These are phyloP conservation scores for Psophocarpus tetragonolobus DNA, from an alignment of 306 rosid species.

Conservation along the genomic window DNA sequence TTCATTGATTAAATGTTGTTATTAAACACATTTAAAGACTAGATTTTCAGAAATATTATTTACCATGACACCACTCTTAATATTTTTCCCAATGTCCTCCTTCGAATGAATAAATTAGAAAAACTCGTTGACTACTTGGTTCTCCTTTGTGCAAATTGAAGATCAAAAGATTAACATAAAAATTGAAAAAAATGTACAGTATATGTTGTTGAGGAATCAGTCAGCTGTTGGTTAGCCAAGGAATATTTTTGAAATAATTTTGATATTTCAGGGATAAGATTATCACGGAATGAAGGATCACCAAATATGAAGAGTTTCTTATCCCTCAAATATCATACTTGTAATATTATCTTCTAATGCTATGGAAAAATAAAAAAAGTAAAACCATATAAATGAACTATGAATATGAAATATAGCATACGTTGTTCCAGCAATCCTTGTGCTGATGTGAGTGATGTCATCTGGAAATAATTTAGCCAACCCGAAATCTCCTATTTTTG, in stretches of 20 bases:
- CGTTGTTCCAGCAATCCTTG: constrained; percentile 99
- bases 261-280: too few species aligned
- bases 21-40: too few species aligned
- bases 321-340: not conserved
- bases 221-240: not conserved
- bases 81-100: too few species aligned
- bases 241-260: not conserved
- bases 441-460: constrained; percentile 93
- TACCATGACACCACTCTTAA: too few species aligned
- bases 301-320: constrained; percentile 20
- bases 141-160: not conserved
- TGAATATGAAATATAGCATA: constrained; percentile 51
- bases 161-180: not conserved
- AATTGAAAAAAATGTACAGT: not conserved
- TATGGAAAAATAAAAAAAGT: constrained; percentile 16
- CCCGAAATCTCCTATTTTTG: constrained; percentile 98
- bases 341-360: constrained; percentile 2
- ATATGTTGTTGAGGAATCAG: not conserved
- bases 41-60: too few species aligned
- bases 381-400: constrained; percentile 9
- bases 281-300: constrained; percentile 12
- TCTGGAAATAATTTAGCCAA: constrained; percentile 98
- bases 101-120: not conserved
- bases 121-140: not conserved
- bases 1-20: too few species aligned